Base-by-base conservation (phyloP, 495 filamentous ascomycete species). In the Evansstolkia leycettana region DNA sequence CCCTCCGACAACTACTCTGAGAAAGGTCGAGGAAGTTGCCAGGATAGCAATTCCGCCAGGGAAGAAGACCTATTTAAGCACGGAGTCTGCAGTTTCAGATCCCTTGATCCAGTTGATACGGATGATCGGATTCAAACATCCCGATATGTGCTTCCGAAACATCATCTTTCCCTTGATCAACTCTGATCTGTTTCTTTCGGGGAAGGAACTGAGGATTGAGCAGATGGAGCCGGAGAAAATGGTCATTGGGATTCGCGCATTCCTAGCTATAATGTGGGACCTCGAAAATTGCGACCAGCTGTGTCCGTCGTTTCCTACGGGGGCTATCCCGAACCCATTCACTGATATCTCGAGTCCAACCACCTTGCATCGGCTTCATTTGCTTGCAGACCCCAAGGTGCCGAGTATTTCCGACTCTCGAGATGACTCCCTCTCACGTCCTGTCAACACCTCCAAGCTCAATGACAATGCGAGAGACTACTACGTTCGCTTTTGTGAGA, bases 91-190 rank as follows among this genome's bases (percentile, higher is more conserved):
- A 9, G 78, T 88, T 41, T 78, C 80, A 2, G 90, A 96, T 17
- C 92, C 90, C 8, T 57, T 94, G 40, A 84, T 94, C 33, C 85
- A 96, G 41, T 73, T 96, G 28, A 87, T 95, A 43, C 76, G 92
- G 28, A 89, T 95, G 58, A 90, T 96, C 51, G 92, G 89, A 7
- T 93, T 79, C 58, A 89, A 84, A 50, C 74, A 94, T 49, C 89
- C 87, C 24, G 90, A 96, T 43, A 76, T 89, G 31, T 94, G 86
- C 54, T 94, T 96, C 56, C 73, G 78, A 41, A 84, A 64, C 35
- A 84, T 96, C 36, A 83, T 99, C 13, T 99, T 94, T 51, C 90
- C 89, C 7, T 58, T 99, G 33, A 80, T 99, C 46, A 95, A 93
- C 51, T 83, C 85, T 5, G 90, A 99, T 26, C 62, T 84, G 19